Evolutionary conservation across 2,329 filamentous ascomycete species (phyloP).

Genomic region (Apiospora pterosperma): DNA sequence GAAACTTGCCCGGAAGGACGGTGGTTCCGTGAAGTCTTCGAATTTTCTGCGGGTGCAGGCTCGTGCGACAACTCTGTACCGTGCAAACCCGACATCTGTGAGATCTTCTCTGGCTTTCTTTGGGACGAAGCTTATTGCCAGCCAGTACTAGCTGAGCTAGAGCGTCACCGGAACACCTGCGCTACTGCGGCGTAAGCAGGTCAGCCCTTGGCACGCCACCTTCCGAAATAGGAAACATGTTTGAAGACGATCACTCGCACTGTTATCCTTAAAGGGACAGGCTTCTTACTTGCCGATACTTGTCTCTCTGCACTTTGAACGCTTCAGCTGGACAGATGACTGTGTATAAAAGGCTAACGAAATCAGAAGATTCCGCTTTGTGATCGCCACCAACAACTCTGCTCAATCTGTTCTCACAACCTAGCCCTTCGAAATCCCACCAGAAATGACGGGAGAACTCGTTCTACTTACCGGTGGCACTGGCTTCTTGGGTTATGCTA

Average conservation of each 20-base stretch:
- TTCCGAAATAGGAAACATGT: slow-evolving; percentile 12
- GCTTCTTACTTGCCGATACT: neutral
- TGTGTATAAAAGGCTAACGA: neutral
- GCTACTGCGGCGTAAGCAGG: neutral
- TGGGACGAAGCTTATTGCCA: slow-evolving; percentile 9
- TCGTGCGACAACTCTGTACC: neutral
- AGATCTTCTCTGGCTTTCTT: slow-evolving; percentile 9
- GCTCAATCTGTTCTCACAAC: neutral
- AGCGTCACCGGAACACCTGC: neutral
- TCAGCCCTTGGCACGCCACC: neutral
- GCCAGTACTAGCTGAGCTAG: slow-evolving; percentile 7
- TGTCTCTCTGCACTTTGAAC: neutral
- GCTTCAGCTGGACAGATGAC: neutral
- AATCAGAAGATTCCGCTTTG: neutral
- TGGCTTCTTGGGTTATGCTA: slow-evolving; percentile 32
- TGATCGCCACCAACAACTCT: neutral
- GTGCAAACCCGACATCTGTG: neutral
- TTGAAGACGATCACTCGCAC: neutral
- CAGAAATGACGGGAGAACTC: slow-evolving; percentile 5
- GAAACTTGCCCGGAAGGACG: neutral
- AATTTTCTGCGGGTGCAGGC: neutral
- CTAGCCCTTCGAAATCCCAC: neutral
- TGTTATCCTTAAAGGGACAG: neutral
- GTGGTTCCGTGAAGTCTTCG: neutral
- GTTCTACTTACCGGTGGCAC: slow-evolving; percentile 34